phyloP scores from a whole-genome alignment of 1,139 yeast species.

The Sugiyamaella neomexicana region DNA sequence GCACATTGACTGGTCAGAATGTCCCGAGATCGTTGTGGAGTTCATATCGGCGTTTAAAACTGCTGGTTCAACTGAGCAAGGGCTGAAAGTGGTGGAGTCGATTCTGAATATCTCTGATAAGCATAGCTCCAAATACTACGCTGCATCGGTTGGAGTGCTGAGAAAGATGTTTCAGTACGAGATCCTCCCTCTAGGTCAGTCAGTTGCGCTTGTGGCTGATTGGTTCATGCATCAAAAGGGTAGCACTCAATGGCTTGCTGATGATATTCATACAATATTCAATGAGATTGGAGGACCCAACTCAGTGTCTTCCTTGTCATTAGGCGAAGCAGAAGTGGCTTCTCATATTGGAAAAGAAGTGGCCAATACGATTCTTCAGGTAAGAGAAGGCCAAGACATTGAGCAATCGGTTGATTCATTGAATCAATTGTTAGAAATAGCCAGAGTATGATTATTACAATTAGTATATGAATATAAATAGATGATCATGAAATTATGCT shows the following conservation, averaged over 20 bases:
- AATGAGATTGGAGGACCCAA: conserved; percentile 27
- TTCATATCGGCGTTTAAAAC: conserved; percentile 33
- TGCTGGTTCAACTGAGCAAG: conserved; percentile 26
- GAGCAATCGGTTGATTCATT: conserved; percentile 23
- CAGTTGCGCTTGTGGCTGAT: conserved; percentile 26
- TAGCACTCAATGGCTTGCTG: conserved; percentile 26
- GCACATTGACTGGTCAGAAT: conserved; percentile 21
- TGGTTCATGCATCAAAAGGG: conserved; percentile 30
- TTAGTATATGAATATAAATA: conserved; percentile 18
- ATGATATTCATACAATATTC: conserved; percentile 28
- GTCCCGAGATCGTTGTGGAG: conserved; percentile 32
- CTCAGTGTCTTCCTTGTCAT: conserved; percentile 19
- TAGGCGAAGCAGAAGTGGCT: conserved; percentile 24
- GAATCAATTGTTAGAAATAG: conserved; percentile 20
- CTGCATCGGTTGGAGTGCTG: conserved; percentile 29
- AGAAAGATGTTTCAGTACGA: conserved; percentile 30
- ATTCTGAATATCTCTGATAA: conserved; percentile 27
- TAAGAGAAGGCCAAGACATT: conserved; percentile 28
- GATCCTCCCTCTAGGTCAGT: conserved; percentile 29
- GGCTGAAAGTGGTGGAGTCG: conserved; percentile 26
- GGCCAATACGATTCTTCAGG: conserved; percentile 27
- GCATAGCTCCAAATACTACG: conserved; percentile 15
- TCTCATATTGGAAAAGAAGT: conserved; percentile 27
- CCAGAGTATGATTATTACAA: neutral
- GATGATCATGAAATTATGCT: conserved; percentile 11